Evolutionary conservation across 2,329 filamentous ascomycete species (phyloP).

Genomic region (Claviceps fusiformis): DNA sequence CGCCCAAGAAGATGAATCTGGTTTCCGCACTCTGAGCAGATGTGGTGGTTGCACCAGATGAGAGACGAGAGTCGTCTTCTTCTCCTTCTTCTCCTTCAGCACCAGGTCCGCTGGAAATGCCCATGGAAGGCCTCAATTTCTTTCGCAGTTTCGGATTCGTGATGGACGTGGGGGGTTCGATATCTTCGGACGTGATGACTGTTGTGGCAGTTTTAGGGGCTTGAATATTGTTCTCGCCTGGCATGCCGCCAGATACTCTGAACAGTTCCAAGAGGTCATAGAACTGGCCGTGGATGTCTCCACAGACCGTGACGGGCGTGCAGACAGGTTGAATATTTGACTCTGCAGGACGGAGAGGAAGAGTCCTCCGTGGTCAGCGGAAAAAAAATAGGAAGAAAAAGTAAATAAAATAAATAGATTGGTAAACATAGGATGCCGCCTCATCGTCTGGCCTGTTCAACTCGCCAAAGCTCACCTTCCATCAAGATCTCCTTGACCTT

Average conservation of each 20-base stretch:
- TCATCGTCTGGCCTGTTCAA: not conserved
- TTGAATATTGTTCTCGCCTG: conserved; percentile 62
- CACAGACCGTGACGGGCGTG: conserved; percentile 91
- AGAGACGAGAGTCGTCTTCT: conserved; percentile 23
- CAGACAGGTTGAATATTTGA: conserved; percentile 98
- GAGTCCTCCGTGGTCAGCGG: not conserved
- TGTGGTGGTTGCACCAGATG: conserved; percentile 17
- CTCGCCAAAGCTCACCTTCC: conserved; percentile 54
- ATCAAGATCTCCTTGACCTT: conserved; percentile 98
- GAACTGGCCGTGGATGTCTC: conserved; percentile 97
- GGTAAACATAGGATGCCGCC: not conserved
- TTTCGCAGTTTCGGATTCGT: conserved; percentile 76
- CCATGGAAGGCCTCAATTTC: conserved; percentile 50
- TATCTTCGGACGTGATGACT: conserved; percentile 77
- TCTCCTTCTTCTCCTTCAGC: conserved; percentile 37
- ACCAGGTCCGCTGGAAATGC: conserved; percentile 33
- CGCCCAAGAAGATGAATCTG: conserved; percentile 54
- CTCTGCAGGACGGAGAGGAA: conserved; percentile 38
- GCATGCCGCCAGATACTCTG: conserved; percentile 92
- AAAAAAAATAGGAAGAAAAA: too few relatives aligned
- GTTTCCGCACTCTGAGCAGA: conserved; percentile 37
- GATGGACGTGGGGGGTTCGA: conserved; percentile 82
- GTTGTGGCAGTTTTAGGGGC: conserved; percentile 54
- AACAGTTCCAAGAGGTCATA: conserved; percentile 97
- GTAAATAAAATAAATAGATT: too few relatives aligned